These are phyloP conservation scores for Boletus rubroflammeus DNA, from an alignment of 768 basidiomycete species.

Conservation along the genomic window DNA sequence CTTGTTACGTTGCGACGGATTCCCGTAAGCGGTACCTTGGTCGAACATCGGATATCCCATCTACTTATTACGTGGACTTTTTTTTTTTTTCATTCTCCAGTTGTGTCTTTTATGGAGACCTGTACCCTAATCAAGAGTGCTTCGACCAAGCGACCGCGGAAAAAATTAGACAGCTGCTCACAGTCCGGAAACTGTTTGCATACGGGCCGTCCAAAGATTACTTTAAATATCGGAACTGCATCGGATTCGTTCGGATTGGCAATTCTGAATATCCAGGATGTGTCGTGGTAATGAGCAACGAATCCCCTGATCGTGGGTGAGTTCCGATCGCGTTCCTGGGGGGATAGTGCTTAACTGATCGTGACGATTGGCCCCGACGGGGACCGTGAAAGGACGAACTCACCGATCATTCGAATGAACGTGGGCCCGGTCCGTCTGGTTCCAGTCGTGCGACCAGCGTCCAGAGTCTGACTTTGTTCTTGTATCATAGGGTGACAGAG, in stretches of 20 bases:
- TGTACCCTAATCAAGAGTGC: constrained; percentile 70
- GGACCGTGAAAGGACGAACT: constrained; percentile 12
- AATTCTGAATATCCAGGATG: constrained; percentile 54
- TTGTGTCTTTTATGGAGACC: constrained; percentile 85
- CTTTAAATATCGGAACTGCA: constrained; percentile 53
- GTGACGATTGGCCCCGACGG: not conserved
- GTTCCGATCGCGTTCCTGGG: not conserved
- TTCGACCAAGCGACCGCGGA: constrained; percentile 51
- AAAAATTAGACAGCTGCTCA: constrained; percentile 53
- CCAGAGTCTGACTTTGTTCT: constrained; percentile 2
- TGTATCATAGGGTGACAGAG: constrained; percentile 29
- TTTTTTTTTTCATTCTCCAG: constrained; percentile 36
- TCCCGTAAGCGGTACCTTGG: constrained; percentile 54
- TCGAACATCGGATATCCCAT: not conserved
- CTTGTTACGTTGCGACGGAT: constrained; percentile 62
- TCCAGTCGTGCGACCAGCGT: not conserved
- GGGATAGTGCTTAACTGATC: not conserved
- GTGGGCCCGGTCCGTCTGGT: constrained; percentile 52
- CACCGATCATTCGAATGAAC: constrained; percentile 52
- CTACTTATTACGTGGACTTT: not conserved
- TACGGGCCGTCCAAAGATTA: constrained; percentile 66
- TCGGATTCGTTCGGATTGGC: constrained; percentile 75
- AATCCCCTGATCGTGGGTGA: constrained; percentile 14
- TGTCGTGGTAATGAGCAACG: constrained; percentile 69
- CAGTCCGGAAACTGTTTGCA: constrained; percentile 61